Base-by-base conservation (phyloP, 2,329 filamentous ascomycete genomes). In the Orbilia javanica region DNA sequence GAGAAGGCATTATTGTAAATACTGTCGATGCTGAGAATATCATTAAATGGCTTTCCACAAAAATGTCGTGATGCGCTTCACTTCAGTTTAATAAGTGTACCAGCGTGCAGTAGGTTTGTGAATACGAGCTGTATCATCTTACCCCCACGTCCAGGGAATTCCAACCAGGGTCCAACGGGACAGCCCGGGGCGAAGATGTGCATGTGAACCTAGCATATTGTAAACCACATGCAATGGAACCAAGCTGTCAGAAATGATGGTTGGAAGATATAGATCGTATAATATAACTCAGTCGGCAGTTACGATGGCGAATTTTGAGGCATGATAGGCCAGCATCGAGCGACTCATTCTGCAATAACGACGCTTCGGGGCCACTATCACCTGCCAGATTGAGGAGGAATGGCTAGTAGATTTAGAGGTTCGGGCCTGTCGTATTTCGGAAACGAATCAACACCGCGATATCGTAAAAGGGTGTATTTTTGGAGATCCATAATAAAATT, bases 121-220 rank as follows among this genome's bases (percentile, higher is more conserved):
- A 60, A 60, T 60, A 60, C 60, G 31, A 31, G 48, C 15, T 7
- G 42, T 34, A 48, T 31, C 22, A 34, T 36, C 25, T 36, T 36
- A 15, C 73, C 73, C 73, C 73, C 73, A 77, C 73, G 66, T 50
- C 53, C 46, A 42, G 34, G 48, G 18, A 44, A 13, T 60, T 31
- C 29, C 22, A 42, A 63, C 66, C 27, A 63, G 73, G 73, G 36
- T 66, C 10, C 18, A 77, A 77, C 73, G 73, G 73, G 66, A 22
- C 39, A 22, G 64, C 73, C 73, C 66, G 66, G 73, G 50, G 36
- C 31, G 15, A 42, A 31, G 36, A 60, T 62, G 31, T 50, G 48
- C 72, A 76, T 65, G 72, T 69, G 63, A 36, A 20, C 53, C 71
- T 31, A 42, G 36, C 55, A 60, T 60, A 44, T 55, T 46, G 29